Base-by-base conservation (phyloP, 2,329 filamentous ascomycete species). In the Zasmidium angulare region DNA sequence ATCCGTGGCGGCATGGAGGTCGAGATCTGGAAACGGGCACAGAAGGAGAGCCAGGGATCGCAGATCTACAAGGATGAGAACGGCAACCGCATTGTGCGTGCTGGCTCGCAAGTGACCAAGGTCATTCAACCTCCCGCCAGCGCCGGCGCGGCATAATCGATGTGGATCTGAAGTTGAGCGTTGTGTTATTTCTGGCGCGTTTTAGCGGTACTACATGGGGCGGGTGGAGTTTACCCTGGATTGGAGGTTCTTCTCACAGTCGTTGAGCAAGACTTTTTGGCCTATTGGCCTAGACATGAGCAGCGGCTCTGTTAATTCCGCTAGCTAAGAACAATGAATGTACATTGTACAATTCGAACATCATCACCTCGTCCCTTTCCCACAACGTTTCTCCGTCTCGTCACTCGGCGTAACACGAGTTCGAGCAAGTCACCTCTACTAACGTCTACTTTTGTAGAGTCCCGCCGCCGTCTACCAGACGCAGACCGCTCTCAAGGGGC, bases 11-110 rank as follows among this genome's bases (percentile, higher is more conserved):
- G 91, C 47, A 91, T 89, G 74, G 91, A 95, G 76, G 91, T 96
- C 24, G 91, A 96, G 82, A 92, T 95, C 77, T 96, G 91, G 91
- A 95, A 95, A 85, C 88, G 90, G 46, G 86, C 89, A 58, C 89
- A 93, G 76, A 85, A 87, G 69, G 89, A 93, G 78, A 91, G 89
- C 81, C 93, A 93, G 81, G 90, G 93, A 69, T 83, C 90, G 59
- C 86, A 87, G 59, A 87, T 89, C 66, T 85, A 91, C 75, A 92
- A 90, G 74, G 93, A 96, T 74, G 89, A 87, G 17, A 81, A 86
- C 55, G 93, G 92, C 53, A 84, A 91, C 75, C 87, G 89, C 65
- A 92, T 97, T 68, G 85, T 96, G 71, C 89, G 93, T 65, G 92
- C 93, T 66, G 92, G 92, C 55, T 82, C 86, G 69, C 93, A 97